Conservation (phyloP, 176 grass and related monocot genomes). For the Lolium multiflorum region DNA sequence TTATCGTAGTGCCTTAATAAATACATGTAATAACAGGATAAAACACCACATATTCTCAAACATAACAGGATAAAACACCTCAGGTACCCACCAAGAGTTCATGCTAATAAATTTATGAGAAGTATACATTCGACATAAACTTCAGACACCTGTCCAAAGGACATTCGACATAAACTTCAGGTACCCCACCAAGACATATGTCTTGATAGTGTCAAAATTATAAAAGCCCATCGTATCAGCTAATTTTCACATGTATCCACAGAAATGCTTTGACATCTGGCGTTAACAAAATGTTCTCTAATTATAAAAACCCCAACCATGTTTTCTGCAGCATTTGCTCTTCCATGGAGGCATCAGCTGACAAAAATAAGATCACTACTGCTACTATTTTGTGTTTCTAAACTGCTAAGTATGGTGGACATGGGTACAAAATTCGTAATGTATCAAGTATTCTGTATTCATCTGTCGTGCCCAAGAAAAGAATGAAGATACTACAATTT, state of each 20-base stretch:
- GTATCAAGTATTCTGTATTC: slow-evolving; percentile 27
- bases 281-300: slow-evolving; percentile 2
- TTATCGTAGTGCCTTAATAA: neutral
- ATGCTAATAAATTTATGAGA: neutral
- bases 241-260: neutral
- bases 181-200: neutral
- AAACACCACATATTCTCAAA: neutral
- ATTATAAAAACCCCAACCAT: neutral
- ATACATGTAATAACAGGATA: neutral
- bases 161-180: neutral
- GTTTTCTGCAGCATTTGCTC: neutral
- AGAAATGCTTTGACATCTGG: neutral
- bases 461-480: slow-evolving; percentile 34
- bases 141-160: neutral
- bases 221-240: neutral
- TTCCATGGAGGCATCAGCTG: slow-evolving; percentile 16
- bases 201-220: neutral
- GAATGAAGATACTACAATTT: slow-evolving; percentile 44
- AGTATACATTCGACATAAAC: neutral
- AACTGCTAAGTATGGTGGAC: slow-evolving; percentile 5
- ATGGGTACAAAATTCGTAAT: slow-evolving; percentile 55
- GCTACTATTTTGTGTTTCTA: slow-evolving; percentile 20
- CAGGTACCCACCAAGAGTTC: neutral
- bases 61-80: neutral
- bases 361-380: neutral